phyloP scores from a whole-genome alignment of 805 yeast species.

The Monosporozyma yasuniensis region DNA sequence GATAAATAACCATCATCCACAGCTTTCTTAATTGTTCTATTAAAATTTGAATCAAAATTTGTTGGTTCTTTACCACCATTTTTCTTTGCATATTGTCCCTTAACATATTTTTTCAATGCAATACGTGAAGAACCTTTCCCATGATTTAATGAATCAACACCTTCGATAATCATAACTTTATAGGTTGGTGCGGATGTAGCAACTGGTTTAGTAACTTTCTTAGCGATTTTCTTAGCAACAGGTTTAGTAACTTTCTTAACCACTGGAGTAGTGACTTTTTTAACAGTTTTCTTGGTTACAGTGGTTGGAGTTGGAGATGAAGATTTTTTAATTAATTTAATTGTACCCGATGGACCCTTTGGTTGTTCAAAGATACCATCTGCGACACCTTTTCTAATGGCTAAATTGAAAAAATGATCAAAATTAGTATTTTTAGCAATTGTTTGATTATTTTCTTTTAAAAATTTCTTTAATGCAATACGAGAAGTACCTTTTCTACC shows the following conservation, averaged over 20 bases:
- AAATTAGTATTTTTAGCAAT: conserved; percentile 52
- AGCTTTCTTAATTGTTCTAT: conserved; percentile 65
- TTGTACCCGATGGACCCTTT: conserved; percentile 84
- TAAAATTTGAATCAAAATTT: conserved; percentile 56
- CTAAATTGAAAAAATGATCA: conserved; percentile 67
- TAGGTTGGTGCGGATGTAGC: conserved; percentile 18
- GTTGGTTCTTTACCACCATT: conserved; percentile 69
- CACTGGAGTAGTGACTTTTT: conserved; percentile 19
- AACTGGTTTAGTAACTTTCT: conserved; percentile 21
- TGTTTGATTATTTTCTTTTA: conserved; percentile 45
- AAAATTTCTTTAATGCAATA: conserved; percentile 79
- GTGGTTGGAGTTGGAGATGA: conserved; percentile 4
- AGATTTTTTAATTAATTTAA: conserved; percentile 40
- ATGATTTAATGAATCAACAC: conserved; percentile 63
- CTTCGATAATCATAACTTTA: conserved; percentile 37
- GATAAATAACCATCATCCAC: conserved; percentile 66
- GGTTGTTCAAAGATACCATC: conserved; percentile 72
- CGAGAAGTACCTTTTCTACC: conserved; percentile 71
- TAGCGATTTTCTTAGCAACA: conserved; percentile 11
- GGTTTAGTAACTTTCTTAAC: conserved; percentile 3
- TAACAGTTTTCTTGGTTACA: conserved; percentile 14
- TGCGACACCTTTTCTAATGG: conserved; percentile 73
- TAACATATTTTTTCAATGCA: conserved; percentile 78
- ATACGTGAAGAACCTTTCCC: conserved; percentile 79
- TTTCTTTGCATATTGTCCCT: conserved; percentile 40